A percentile compares a stretch with the other conserved stretches of the same genome.
phyloP scores from a whole-genome alignment of 148 eudicot species.

The Camellia granthamiana region DNA sequence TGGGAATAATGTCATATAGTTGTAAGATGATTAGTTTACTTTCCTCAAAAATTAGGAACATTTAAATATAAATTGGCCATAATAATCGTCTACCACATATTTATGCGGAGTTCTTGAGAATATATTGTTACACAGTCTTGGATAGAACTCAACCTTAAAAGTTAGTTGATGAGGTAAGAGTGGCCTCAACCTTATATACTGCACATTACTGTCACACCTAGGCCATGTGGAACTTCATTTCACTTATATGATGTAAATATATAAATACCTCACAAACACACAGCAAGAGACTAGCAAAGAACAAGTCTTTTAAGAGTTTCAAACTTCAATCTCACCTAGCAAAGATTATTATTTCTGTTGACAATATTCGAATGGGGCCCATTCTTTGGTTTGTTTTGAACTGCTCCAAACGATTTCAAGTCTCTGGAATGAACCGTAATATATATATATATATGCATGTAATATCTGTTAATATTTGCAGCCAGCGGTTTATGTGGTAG shows the following conservation, averaged over 20 bases:
- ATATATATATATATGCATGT: neutral
- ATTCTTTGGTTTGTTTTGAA: neutral
- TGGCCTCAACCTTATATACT: too few species aligned
- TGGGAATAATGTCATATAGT: neutral
- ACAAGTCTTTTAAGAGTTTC: too few species aligned
- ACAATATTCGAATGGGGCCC: neutral
- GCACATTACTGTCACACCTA: too few species aligned
- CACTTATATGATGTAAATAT: neutral
- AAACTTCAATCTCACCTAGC: neutral
- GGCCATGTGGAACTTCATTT: too few species aligned
- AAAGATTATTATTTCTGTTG: neutral
- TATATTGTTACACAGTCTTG: too few species aligned
- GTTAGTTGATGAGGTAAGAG: too few species aligned
- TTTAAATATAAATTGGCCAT: neutral
- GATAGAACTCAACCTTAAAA: too few species aligned
- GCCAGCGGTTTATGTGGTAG: conserved; percentile 90
- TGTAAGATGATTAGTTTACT: neutral
- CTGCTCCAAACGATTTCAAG: neutral
- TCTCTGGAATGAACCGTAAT: neutral
- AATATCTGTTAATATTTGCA: conserved; percentile 22
- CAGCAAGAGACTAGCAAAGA: too few species aligned
- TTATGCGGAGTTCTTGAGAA: neutral
- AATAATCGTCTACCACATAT: neutral
- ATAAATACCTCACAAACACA: neutral
- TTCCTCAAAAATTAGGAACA: neutral